These are phyloP conservation scores for Cyberlindnera euphorbiae DNA, from an alignment of 805 yeast species.

Conservation along the genomic window DNA sequence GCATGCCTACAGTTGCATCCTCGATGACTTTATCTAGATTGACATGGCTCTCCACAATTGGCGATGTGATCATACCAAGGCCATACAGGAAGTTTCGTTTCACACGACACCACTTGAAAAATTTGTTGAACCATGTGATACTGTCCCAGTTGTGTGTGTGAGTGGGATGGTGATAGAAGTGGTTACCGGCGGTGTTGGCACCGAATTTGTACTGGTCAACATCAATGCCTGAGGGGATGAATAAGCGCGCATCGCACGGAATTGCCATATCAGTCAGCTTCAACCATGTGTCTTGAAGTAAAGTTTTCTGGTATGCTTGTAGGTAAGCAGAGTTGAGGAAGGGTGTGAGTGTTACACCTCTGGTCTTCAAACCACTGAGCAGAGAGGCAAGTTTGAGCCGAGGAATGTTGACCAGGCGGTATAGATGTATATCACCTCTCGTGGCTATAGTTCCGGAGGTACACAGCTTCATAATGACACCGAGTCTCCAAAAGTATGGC, in stretches of 20 bases:
- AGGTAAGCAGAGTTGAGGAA: conserved; percentile 18
- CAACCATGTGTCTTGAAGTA: conserved; percentile 4
- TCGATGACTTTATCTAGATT: conserved; percentile 16
- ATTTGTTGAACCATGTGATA: conserved; percentile 8
- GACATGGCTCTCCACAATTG: conserved; percentile 1
- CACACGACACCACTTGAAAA: conserved; percentile 6
- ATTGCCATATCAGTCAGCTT: conserved; percentile 14
- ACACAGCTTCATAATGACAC: conserved; percentile 4
- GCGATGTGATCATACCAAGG: conserved; percentile 17
- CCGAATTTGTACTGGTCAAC: conserved; percentile 17
- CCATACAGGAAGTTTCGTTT: conserved; percentile 11
- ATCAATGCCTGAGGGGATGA: conserved; percentile 6
- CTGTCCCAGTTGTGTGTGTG: conserved; percentile 2
- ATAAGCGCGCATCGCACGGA: conserved; percentile 21
- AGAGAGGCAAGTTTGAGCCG: neutral
- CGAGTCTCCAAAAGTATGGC: conserved; percentile 7
- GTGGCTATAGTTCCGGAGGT: neutral
- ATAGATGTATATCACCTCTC: conserved; percentile 10
- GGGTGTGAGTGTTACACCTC: conserved; percentile 17
- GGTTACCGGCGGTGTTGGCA: conserved; percentile 18
- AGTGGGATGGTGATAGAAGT: conserved; percentile 11
- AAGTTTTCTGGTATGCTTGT: conserved; percentile 10
- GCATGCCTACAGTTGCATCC: conserved; percentile 7
- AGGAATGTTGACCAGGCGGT: conserved; percentile 12
- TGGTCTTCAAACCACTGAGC: neutral